Base-by-base conservation (phyloP, 176 grass and related monocot genomes). In the Alopecurus myosuroides region DNA sequence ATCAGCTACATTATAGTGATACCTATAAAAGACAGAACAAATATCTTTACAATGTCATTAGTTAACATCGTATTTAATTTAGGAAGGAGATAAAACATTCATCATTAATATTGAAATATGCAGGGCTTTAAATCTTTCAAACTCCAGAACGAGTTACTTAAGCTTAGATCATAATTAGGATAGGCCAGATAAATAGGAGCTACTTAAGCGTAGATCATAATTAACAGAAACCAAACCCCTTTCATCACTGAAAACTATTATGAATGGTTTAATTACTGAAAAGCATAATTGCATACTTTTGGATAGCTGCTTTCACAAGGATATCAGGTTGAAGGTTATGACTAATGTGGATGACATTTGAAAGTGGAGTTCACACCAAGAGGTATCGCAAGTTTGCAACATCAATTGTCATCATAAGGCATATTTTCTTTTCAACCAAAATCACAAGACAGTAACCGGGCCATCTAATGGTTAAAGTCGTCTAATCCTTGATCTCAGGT, bases 1-100 rank as follows among this genome's bases (percentile, higher is more conserved):
- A 88, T 93, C 90, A 20, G 88, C 75, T 85, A 97, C 86, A 86
- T 97, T 94, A 68, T 93, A 89, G 62, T 97, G 95, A 72, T 93
- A 94, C 67, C 92, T 97, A 76, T 29, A 34, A 88, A 53, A 74
- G 17, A 60, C 55, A 83, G 71, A 86, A 82, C 3, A 35, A 73
- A 68, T 75, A 41, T 11, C 6, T 52, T 74, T 53, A 70, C 62
- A 80, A 35, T 80, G 14, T 87, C 30, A 45, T 69, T 46, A 69
- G 28, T 7, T 20, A 79, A n/a, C 36, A 84, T 3, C 14, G 9
- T 42, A 64, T 70, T 81, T 85, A 45, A 37, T 76, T 30, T 29
- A 20, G 49, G 29, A 78, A 75, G 25, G 36, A 30, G 4, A 44
- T 44, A 56, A 80, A 74, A 57, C 51, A 58, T n/a, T 41, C 33